A percentile compares a stretch with the other conserved stretches of the same genome.
These are phyloP conservation scores for Chenopodium berlandieri DNA, from an alignment of 148 eudicot species.

Conservation along the genomic window DNA sequence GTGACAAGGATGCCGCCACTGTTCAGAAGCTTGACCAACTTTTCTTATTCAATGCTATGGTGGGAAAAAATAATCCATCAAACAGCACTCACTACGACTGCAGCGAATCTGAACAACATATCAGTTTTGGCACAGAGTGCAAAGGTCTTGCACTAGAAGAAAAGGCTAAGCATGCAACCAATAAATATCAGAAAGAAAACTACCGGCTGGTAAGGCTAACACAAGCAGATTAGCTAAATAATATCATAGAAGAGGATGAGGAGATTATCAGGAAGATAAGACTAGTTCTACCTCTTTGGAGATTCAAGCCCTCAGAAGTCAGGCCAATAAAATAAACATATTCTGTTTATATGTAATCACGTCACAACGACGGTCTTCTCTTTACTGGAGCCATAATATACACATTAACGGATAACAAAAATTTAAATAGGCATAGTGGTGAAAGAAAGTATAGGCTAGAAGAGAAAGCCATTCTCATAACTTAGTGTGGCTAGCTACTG, in stretches of 20 bases:
- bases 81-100: not conserved
- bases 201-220: not conserved
- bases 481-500: not conserved
- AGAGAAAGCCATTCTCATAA: not conserved
- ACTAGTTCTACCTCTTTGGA: not conserved
- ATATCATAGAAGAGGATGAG: not conserved
- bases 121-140: not conserved
- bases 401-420: too few species aligned
- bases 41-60: not conserved
- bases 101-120: not conserved
- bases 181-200: not conserved
- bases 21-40: constrained; percentile 27
- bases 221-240: not conserved
- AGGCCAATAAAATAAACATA: too few species aligned
- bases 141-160: not conserved
- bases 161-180: not conserved
- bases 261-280: too few species aligned
- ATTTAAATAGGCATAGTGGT: too few species aligned
- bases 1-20: constrained; percentile 61
- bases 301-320: not conserved
- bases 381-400: not conserved
- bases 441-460: not conserved
- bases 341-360: not conserved
- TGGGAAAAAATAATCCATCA: not conserved
- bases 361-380: not conserved